phyloP scores from a whole-genome alignment of 352 stramenopile species.

The Achlya hypogyna region DNA sequence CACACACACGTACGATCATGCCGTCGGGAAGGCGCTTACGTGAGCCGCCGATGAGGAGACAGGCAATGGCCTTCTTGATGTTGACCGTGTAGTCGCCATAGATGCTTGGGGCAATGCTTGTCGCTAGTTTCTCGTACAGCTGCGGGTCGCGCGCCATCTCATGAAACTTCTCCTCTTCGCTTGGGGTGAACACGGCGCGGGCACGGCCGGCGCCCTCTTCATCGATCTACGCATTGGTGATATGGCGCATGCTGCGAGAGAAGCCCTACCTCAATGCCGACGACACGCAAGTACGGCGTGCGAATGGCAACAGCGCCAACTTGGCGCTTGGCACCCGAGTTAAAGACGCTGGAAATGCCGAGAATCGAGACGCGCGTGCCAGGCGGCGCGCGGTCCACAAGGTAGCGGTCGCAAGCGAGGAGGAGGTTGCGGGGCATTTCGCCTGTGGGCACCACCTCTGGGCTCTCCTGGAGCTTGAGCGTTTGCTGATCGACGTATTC shows the following conservation, averaged over 20 bases:
- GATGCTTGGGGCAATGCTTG: slow-evolving; percentile 90
- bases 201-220: slow-evolving; percentile 85
- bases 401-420: slow-evolving; percentile 89
- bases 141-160: slow-evolving; percentile 83
- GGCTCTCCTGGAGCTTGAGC: slow-evolving; percentile 96
- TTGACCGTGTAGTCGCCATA: slow-evolving; percentile 95
- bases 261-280: slow-evolving; percentile 84
- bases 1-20: slow-evolving; percentile 67
- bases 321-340: slow-evolving; percentile 50
- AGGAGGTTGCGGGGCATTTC: slow-evolving; percentile 97
- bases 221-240: slow-evolving; percentile 47
- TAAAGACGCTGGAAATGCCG: slow-evolving; percentile 93
- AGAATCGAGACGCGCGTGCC: slow-evolving; percentile 95
- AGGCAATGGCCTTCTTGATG: slow-evolving; percentile 96
- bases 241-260: not conserved
- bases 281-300: slow-evolving; percentile 92
- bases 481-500: slow-evolving; percentile 97
- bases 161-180: slow-evolving; percentile 97
- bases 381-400: slow-evolving; percentile 93
- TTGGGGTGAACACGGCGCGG: slow-evolving; percentile 89
- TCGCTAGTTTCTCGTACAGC: slow-evolving; percentile 90
- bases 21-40: slow-evolving; percentile 93
- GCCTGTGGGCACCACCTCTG: slow-evolving; percentile 94
- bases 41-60: slow-evolving; percentile 91
- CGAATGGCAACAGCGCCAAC: slow-evolving; percentile 80